phyloP scores from a whole-genome alignment of 139 green algal genomes.

The Dunaliella sp. region DNA sequence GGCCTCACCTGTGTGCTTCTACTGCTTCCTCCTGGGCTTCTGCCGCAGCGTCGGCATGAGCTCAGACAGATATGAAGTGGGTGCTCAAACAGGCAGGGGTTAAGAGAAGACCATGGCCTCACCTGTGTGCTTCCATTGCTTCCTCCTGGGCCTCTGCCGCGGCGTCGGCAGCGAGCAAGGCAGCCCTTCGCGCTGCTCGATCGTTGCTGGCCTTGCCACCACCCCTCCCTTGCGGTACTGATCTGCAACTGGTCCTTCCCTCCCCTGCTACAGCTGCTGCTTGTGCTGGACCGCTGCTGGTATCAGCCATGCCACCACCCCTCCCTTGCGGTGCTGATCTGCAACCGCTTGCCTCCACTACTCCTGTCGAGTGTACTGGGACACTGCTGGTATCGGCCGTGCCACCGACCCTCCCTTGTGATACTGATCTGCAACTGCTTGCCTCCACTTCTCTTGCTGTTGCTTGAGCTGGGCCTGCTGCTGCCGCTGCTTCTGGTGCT shows the following conservation, averaged over 20 bases:
- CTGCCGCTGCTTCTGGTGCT: not conserved
- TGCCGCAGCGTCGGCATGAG: conserved; percentile 23
- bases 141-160: conserved; percentile 30
- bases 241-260: not conserved
- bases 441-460: not conserved
- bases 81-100: not conserved
- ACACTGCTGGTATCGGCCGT: too few relatives aligned
- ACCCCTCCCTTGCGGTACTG: too few relatives aligned
- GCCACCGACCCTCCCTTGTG: too few relatives aligned
- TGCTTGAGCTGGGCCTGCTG: not conserved
- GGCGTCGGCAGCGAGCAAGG: conserved; percentile 33
- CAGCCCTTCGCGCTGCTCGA: conserved; percentile 27
- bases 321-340: too few relatives aligned
- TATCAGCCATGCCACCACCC: too few relatives aligned
- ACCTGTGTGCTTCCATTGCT: conserved; percentile 20
- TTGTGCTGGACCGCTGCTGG: not conserved
- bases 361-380: too few relatives aligned
- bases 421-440: too few relatives aligned
- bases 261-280: not conserved
- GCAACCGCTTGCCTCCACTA: too few relatives aligned
- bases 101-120: not conserved
- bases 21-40: conserved; percentile 23
- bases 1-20: conserved; percentile 23
- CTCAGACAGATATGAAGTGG: too few relatives aligned
- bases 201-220: not conserved